Conservation (phyloP, 352 stramenopile genomes). For the Globisporangium nunn region DNA sequence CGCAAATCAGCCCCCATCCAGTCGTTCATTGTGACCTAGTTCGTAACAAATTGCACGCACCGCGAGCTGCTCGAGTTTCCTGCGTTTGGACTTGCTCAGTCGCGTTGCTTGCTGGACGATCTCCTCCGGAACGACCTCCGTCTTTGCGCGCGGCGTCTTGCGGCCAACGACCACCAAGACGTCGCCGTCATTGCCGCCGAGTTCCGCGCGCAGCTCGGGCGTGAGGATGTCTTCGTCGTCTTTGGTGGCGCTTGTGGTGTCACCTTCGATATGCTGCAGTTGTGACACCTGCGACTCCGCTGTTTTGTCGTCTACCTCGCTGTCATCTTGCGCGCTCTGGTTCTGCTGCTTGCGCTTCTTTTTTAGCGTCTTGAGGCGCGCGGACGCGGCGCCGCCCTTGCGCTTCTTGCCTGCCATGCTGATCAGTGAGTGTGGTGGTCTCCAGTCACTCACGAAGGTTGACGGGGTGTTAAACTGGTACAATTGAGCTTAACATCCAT, state of each 20-base stretch:
- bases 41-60: conserved; percentile 11
- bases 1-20: not conserved
- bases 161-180: conserved; percentile 48
- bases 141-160: conserved; percentile 49
- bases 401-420: conserved; percentile 56
- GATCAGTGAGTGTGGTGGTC: too few relatives aligned
- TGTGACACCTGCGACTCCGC: not conserved
- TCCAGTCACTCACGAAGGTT: too few relatives aligned
- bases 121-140: conserved; percentile 43
- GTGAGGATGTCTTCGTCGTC: conserved; percentile 37
- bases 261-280: not conserved
- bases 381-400: conserved; percentile 28
- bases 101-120: conserved; percentile 54
- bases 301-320: conserved; percentile 7
- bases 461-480: too few relatives aligned
- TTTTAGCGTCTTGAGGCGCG: conserved; percentile 33
- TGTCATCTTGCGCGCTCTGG: conserved; percentile 3
- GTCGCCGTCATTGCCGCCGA: conserved; percentile 51
- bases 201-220: conserved; percentile 53
- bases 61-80: conserved; percentile 71
- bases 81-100: conserved; percentile 79
- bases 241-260: conserved; percentile 3
- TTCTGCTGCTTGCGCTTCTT: conserved; percentile 38
- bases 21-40: not conserved
- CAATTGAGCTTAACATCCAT: too few relatives aligned